Evolutionary conservation across 1,284 basidiomycete species (phyloP).

Genomic region (Vanrija humicola): DNA sequence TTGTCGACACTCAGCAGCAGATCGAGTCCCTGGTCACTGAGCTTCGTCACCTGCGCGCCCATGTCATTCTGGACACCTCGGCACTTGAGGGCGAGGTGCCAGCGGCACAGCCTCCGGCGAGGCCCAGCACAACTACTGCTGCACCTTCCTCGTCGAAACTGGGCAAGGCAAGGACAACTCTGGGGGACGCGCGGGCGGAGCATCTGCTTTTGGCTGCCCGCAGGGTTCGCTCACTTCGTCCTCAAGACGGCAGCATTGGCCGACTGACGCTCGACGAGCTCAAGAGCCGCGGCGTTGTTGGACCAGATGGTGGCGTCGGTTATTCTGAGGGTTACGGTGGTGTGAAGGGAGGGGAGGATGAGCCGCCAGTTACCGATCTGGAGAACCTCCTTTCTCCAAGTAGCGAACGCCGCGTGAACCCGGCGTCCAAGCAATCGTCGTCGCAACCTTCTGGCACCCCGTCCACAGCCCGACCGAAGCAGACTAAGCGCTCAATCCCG

Average conservation of each 20-base stretch:
- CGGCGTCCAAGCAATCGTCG: not conserved
- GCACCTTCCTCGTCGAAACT: not conserved
- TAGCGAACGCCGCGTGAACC: conserved; percentile 13
- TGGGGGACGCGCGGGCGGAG: conserved; percentile 47
- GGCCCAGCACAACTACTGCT: not conserved
- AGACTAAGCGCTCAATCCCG: conserved; percentile 26
- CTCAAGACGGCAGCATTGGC: conserved; percentile 26
- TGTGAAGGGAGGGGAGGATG: conserved; percentile 19
- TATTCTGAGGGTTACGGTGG: conserved; percentile 44
- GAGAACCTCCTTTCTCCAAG: not conserved
- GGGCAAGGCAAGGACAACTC: conserved; percentile 17
- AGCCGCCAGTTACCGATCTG: not conserved
- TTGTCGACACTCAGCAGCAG: conserved; percentile 44
- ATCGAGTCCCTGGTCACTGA: conserved; percentile 48
- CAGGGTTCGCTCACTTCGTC: conserved; percentile 39
- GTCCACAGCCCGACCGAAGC: conserved; percentile 29
- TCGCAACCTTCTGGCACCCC: conserved; percentile 17
- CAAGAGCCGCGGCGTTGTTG: conserved; percentile 35
- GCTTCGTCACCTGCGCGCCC: conserved; percentile 41
- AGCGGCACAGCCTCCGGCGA: not conserved
- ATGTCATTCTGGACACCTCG: conserved; percentile 35
- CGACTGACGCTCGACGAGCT: conserved; percentile 39
- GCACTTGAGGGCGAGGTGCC: conserved; percentile 1
- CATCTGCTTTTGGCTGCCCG: conserved; percentile 45
- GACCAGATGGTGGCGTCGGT: conserved; percentile 42